Evolutionary conservation across 2,329 filamentous ascomycete genomes (phyloP).

Genomic region (Aspergillus latus): DNA sequence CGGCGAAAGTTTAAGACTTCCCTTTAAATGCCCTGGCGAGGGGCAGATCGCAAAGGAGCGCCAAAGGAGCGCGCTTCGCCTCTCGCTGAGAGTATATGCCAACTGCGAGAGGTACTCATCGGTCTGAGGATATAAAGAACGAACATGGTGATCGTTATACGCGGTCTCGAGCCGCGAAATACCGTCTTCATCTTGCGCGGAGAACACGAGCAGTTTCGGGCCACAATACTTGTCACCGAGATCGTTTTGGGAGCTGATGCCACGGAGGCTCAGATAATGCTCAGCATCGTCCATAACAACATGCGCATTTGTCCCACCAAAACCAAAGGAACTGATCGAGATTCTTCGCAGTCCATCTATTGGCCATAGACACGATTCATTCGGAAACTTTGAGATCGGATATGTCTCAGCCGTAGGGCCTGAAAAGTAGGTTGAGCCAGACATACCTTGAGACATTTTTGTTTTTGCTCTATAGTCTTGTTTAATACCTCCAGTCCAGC

Average conservation of each 20-base stretch:
- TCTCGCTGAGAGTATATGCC: background rate
- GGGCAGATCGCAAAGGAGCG: background rate
- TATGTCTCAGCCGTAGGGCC: background rate
- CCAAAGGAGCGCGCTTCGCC: background rate
- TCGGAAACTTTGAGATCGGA: background rate
- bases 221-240: background rate
- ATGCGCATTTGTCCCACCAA: background rate
- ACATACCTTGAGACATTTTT: background rate
- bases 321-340: background rate
- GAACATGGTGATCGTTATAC: background rate
- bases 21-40: background rate
- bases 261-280: background rate
- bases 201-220: background rate
- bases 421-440: background rate
- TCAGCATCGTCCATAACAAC: background rate
- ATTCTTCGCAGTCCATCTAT: background rate
- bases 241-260: background rate
- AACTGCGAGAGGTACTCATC: background rate
- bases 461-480: background rate
- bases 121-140: background rate
- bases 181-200: background rate
- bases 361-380: background rate
- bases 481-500: background rate
- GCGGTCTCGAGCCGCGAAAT: background rate
- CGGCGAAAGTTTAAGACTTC: background rate